These are phyloP conservation scores for Alternaria hordeiaustralica DNA, from an alignment of 2,329 filamentous ascomycete genomes.

Conservation along the genomic window DNA sequence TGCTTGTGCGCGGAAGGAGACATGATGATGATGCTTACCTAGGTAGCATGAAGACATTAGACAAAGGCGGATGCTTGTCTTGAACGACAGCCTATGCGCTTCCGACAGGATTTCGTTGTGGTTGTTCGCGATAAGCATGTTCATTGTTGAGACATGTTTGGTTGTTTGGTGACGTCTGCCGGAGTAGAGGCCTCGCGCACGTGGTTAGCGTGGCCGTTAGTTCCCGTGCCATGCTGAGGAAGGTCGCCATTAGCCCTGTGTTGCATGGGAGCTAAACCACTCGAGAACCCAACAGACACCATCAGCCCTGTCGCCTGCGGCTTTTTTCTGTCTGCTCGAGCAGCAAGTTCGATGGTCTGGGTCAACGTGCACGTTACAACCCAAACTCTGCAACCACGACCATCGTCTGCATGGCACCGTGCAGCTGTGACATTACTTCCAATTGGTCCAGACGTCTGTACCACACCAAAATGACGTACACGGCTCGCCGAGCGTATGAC, in stretches of 20 bases:
- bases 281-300: too few species aligned
- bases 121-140: neutral
- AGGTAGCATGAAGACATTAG: neutral
- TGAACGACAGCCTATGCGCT: neutral
- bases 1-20: neutral
- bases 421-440: neutral
- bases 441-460: neutral
- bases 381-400: neutral
- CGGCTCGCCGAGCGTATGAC: neutral
- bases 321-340: constrained; percentile 2
- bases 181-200: neutral
- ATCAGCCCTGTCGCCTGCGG: neutral
- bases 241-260: neutral
- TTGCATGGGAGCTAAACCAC: too few species aligned
- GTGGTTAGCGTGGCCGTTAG: constrained; percentile 4
- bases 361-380: neutral
- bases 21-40: neutral
- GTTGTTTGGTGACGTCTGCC: constrained; percentile 6
- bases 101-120: neutral
- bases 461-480: constrained; percentile 5
- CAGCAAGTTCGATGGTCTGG: neutral
- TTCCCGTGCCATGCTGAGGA: constrained; percentile 1
- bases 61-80: neutral
- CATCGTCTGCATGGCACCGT: neutral
- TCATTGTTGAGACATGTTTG: neutral